Percentiles rank a stretch among this genome's conserved stretches.
Conservation (phyloP, 1,284 basidiomycete genomes). For the Tremellales sp. region DNA sequence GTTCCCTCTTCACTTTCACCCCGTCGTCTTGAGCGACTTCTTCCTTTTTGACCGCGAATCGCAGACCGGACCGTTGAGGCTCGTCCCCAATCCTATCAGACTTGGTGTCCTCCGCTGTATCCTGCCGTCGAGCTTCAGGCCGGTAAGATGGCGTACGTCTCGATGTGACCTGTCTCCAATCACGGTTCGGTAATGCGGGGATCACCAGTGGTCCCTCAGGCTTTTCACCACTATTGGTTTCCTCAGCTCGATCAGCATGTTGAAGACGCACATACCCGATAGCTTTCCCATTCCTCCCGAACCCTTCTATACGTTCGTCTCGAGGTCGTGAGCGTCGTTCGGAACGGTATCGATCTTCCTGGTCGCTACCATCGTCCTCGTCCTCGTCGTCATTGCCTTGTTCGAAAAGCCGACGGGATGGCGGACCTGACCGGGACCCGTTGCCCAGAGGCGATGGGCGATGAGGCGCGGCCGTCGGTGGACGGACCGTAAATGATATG, state of each 20-base stretch:
- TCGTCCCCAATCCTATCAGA: conserved; percentile 61
- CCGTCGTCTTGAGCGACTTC: conserved; percentile 6
- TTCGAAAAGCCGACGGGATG: conserved; percentile 38
- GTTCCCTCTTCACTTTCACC: conserved; percentile 17
- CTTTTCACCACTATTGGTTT: conserved; percentile 26
- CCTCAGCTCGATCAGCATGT: background rate
- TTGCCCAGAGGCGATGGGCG: conserved; percentile 32
- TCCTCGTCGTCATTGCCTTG: conserved; percentile 38
- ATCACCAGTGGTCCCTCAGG: conserved; percentile 70
- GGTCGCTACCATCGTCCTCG: conserved; percentile 4
- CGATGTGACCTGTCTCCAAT: conserved; percentile 74
- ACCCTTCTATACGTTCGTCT: conserved; percentile 68
- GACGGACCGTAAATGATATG: conserved; percentile 46
- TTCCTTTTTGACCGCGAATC: conserved; percentile 20
- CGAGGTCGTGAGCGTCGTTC: conserved; percentile 4
- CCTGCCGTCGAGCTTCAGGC: conserved; percentile 55
- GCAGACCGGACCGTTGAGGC: conserved; percentile 73
- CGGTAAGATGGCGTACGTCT: conserved; percentile 56
- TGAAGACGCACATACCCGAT: conserved; percentile 16
- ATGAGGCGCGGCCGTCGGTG: conserved; percentile 24
- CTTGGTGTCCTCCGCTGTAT: conserved; percentile 26
- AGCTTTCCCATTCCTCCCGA: conserved; percentile 49
- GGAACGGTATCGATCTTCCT: too few species aligned
- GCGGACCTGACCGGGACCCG: conserved; percentile 22
- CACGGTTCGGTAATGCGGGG: conserved; percentile 72